Evolutionary conservation across 2,329 filamentous ascomycete species (phyloP), one percentile per base, ranked within the genome.

Genomic region (Meredithiella fracta): DNA sequence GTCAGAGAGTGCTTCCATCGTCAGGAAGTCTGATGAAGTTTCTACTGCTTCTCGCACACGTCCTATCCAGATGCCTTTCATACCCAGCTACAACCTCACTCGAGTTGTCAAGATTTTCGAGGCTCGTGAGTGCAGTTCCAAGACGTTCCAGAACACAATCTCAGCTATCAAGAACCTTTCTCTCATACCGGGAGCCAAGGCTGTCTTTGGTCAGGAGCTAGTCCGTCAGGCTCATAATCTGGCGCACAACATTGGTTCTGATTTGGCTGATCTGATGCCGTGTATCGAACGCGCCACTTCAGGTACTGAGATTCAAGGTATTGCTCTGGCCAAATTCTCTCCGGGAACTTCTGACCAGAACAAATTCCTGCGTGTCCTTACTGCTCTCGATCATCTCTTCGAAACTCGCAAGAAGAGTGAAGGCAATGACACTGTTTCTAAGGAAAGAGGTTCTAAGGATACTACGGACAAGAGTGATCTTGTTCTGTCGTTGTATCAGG

Each of bases 141-240:
- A 95, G 73, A 97, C 92, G 0, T 98, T 98, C 76, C 86, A 92
- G 66, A 94, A 97, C 68, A 97, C 92, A 0, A 78, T 98, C 55
- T 92, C 91, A 15, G 94, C 94, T n/a, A 95, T 98, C 73, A 97
- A 95, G 72, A 96, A 97, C 64, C 77, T 98, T 47, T 97, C 90
- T 3, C 83, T 86, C 40, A 92, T 98, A 59, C 89, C 91, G 15
- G 88, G 85, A 11, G 89, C 91, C 17, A 92, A 94, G 69, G 79
- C 85, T 54, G 77, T 88, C 9, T 97, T 98, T 66, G 92, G 92
- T n/a, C 83, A 86, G 62, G 91, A 98, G 69, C 77, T 98, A 53
- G 86, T 95, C 58, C 78, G 79, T 51, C 91, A 96, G 68, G 90
- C 92, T 51, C 86, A 91, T 63, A 73, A 80, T 52, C 73, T 98